phyloP scores from a whole-genome alignment of 129 eudicot species.

The Gnaphalium uliginosum region DNA sequence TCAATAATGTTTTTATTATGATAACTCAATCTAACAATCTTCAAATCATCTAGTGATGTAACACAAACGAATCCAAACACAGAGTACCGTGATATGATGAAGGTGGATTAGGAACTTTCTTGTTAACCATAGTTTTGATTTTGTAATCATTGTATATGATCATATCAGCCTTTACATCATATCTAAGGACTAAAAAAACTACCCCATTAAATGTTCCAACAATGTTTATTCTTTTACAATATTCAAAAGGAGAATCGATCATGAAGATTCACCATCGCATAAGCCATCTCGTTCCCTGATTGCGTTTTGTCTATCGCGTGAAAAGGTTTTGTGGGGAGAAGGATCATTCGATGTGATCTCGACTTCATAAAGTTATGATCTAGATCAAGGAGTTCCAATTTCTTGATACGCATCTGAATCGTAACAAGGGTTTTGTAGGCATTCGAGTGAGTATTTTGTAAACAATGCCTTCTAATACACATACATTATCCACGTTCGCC shows the following conservation, averaged over 20 bases:
- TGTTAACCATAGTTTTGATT: background rate
- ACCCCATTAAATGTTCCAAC: slow-evolving; percentile 3
- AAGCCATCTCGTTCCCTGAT: background rate
- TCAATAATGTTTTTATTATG: too few relatives aligned
- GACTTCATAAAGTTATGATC: background rate
- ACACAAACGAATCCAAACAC: slow-evolving; percentile 3
- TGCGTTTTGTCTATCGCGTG: background rate
- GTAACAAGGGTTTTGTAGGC: background rate
- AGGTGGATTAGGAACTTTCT: background rate
- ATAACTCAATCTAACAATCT: background rate
- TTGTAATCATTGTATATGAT: background rate
- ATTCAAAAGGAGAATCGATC: background rate
- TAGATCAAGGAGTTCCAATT: background rate
- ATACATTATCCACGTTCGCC: too few relatives aligned
- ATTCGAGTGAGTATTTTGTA: background rate
- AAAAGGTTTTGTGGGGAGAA: background rate
- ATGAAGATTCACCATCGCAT: background rate
- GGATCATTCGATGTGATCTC: slow-evolving; percentile 9
- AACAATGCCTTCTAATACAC: background rate
- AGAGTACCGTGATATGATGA: background rate
- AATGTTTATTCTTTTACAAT: background rate
- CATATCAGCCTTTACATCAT: background rate
- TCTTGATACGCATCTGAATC: background rate
- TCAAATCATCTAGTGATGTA: background rate
- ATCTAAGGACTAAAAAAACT: background rate